Evolutionary conservation across 75 land plant species (phyloP).

Genomic region (Cryptomeria japonica): DNA sequence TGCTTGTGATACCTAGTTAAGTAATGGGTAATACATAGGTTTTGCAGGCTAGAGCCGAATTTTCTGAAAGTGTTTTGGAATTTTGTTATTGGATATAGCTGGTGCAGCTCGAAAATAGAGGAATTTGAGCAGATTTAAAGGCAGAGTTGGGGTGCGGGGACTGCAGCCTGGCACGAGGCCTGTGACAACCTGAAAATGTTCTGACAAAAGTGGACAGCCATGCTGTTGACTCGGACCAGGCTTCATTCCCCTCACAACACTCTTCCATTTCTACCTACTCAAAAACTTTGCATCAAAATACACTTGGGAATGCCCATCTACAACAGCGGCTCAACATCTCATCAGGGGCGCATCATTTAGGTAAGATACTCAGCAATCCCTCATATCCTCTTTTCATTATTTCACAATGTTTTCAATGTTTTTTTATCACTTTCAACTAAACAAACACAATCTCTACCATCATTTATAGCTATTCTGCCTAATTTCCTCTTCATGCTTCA

Average conservation of each 20-base stretch:
- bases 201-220: background rate
- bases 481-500: background rate
- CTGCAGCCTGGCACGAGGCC: conserved; percentile 19
- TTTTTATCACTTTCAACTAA: background rate
- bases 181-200: background rate
- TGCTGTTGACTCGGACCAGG: conserved; percentile 16
- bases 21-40: background rate
- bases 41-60: background rate
- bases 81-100: background rate
- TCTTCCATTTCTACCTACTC: background rate
- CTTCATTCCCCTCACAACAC: conserved; percentile 22
- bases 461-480: background rate
- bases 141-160: conserved; percentile 16
- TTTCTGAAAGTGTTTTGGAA: background rate
- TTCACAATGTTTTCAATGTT: background rate
- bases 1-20: background rate
- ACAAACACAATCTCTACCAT: background rate
- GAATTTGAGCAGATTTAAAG: background rate
- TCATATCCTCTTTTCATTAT: background rate
- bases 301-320: background rate
- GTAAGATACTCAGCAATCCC: background rate
- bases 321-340: background rate
- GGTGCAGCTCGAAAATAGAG: background rate
- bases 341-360: background rate
- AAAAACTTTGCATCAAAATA: background rate